These are phyloP conservation scores for Cordyceps tenuipes DNA, from an alignment of 2,329 filamentous ascomycete genomes.

Conservation along the genomic window DNA sequence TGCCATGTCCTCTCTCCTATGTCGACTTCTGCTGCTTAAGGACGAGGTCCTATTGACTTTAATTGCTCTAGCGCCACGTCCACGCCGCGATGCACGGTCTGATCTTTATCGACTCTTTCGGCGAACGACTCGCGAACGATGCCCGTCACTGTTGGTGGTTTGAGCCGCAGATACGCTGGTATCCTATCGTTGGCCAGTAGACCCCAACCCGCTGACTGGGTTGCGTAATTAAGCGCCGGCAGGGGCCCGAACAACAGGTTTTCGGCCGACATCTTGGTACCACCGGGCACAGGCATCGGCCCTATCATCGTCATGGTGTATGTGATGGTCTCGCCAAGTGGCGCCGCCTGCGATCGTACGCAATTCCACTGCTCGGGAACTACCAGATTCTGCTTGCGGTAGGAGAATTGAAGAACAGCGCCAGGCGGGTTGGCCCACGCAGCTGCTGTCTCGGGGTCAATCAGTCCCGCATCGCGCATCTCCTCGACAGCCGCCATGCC, in stretches of 20 bases:
- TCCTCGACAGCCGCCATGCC: constrained; percentile 3
- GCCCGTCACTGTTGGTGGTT: neutral
- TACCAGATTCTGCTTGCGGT: constrained; percentile 4
- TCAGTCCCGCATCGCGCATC: neutral
- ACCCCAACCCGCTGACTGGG: neutral
- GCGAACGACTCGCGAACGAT: neutral
- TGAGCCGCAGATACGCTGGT: constrained; percentile 1
- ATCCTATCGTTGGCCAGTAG: neutral
- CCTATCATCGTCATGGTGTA: constrained; percentile 1
- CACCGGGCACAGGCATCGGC: constrained; percentile 6
- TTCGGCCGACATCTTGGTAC: neutral
- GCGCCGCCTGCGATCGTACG: neutral
- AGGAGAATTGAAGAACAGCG: neutral
- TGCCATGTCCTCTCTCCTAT: neutral
- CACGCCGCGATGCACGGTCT: neutral
- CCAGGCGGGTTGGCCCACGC: neutral
- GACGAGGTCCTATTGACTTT: neutral
- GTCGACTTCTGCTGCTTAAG: neutral
- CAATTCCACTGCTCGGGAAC: constrained; percentile 1
- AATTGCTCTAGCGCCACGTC: neutral
- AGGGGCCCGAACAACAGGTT: constrained; percentile 1
- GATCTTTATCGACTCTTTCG: neutral
- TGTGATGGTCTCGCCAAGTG: neutral
- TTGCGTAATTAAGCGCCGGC: constrained; percentile 1
- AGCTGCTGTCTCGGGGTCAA: neutral